Evolutionary conservation across 1,284 basidiomycete species (phyloP), one percentile per base, ranked within the genome.

Genomic region (Ustilago xerochloae): DNA sequence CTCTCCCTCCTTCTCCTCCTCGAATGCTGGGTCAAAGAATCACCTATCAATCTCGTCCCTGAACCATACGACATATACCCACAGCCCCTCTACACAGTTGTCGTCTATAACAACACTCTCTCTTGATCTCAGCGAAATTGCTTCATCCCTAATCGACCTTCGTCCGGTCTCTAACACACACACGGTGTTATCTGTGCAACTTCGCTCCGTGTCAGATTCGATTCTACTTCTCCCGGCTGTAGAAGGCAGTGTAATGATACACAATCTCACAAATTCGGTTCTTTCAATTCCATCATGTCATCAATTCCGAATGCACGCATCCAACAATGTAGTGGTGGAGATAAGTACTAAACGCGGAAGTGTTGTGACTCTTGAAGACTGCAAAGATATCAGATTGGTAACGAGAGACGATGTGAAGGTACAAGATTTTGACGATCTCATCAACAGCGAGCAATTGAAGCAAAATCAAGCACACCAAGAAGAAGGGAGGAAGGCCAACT

Each of bases 261-360:
- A 77, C 55, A 36, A 38, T 12, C 18, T 63, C 6, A 22, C 8
- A 1, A 3, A 20, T 4, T 69, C 47, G 13, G 29, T 64, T 16
- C 24, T 74, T 12, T 24, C 38, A 30, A 18, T 69, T 9, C 36
- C 58, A 0, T 60, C 57, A 12, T 73, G 70, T 16, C 54, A 67
- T 56, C 69, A 77, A 43, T 73, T 63, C 20, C 33, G 74, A 16
- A 73, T 77, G 60, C 74, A 77, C 54, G 39, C 51, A 5, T 77
- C 70, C 5, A 39, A 4, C 0, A 16, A 33, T 3, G 41, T 45
- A 9, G 30, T 58, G 18, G 45, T 77, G 22, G 47, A 51, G 13
- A 13, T 69, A 36, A 33, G 50, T 5, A 75, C 71, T 0, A 73
- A 67, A 16, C 26, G 57, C 5, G 59, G 41, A 13, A 69, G 66